phyloP scores from a whole-genome alignment of 441 rosid genomes.

The Dalechampia spathulata region DNA sequence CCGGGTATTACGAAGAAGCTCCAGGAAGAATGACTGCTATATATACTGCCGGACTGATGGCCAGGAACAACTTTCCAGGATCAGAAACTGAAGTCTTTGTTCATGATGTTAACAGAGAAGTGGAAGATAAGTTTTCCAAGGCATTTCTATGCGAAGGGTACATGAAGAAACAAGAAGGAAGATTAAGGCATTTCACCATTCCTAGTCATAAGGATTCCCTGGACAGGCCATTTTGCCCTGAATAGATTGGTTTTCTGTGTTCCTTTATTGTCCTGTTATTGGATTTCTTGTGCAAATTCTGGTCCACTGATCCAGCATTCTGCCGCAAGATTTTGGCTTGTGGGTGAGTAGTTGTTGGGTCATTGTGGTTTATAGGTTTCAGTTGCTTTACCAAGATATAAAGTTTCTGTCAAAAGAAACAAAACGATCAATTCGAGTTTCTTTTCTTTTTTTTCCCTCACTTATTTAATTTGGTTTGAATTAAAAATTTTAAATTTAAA shows the following conservation, averaged over 20 bases:
- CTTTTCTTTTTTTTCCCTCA: too few relatives aligned
- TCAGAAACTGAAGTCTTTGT: conserved; percentile 75
- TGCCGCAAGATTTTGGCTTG: too few relatives aligned
- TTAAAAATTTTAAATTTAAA: too few relatives aligned
- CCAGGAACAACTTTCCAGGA: conserved; percentile 46
- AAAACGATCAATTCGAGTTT: too few relatives aligned
- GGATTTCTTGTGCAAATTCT: neutral
- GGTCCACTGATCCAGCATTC: too few relatives aligned
- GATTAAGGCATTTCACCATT: conserved; percentile 69
- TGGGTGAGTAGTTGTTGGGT: too few relatives aligned
- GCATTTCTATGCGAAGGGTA: conserved; percentile 73
- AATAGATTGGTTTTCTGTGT: conserved; percentile 4
- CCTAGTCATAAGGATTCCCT: conserved; percentile 50
- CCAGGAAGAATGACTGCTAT: conserved; percentile 83
- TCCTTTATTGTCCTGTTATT: neutral
- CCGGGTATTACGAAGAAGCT: conserved; percentile 71
- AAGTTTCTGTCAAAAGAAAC: too few relatives aligned
- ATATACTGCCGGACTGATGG: conserved; percentile 84
- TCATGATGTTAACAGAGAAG: conserved; percentile 75
- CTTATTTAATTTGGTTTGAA: too few relatives aligned
- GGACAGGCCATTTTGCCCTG: conserved; percentile 59
- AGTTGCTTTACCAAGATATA: too few relatives aligned
- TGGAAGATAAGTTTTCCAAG: conserved; percentile 67
- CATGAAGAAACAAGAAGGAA: conserved; percentile 68
- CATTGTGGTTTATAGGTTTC: too few relatives aligned